Evolutionary conservation across 129 eudicot species (phyloP), one percentile per base, ranked within the genome.

Genomic region (Chrysanthemum seticuspe): DNA sequence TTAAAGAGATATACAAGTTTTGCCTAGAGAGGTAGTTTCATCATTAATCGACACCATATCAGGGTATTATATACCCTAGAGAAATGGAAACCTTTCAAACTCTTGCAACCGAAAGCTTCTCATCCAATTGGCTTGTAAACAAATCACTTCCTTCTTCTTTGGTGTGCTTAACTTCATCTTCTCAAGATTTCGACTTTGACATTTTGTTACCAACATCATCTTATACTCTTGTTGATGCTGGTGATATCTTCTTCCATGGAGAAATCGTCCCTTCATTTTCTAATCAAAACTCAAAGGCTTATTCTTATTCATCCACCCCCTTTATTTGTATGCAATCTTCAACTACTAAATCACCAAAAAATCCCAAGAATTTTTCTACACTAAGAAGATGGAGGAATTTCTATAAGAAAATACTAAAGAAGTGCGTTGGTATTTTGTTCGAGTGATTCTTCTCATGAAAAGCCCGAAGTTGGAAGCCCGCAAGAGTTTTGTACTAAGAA

Each of bases 91-190:
- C 62, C 60, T 68, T 52, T 27, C 73, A 68, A 68, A 73, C 62
- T 19, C 69, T 73, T 61, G 77, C 77, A 27, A 61, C 29, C 10
- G 77, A 62, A 62, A 62, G 77, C 60, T 73, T 73, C 29, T 73
- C 77, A 11, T 25, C 52, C 29, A 62, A 73, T 14, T 73, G 77
- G 77, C 77, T 73, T 61, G 70, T 48, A 73, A 61, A 62, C 69
- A 73, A 73, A 19, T 49, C 77, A 62, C 61, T 50, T 62, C 68
- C 77, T 61, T 61, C 75, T 71, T 60, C 77, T 49, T 73, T 73
- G 36, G 51, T 73, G 55, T 62, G 70, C 51, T 50, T 73, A 73
- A 61, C 50, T 73, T 61, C 69, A 27, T 27, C 15, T 14, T 62
- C 77, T 49, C 70, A 47, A 29, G 77, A 73, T 73, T 73, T 73